These are phyloP conservation scores for Fusarium sp. DNA, from an alignment of 2,329 filamentous ascomycete genomes.

Conservation along the genomic window DNA sequence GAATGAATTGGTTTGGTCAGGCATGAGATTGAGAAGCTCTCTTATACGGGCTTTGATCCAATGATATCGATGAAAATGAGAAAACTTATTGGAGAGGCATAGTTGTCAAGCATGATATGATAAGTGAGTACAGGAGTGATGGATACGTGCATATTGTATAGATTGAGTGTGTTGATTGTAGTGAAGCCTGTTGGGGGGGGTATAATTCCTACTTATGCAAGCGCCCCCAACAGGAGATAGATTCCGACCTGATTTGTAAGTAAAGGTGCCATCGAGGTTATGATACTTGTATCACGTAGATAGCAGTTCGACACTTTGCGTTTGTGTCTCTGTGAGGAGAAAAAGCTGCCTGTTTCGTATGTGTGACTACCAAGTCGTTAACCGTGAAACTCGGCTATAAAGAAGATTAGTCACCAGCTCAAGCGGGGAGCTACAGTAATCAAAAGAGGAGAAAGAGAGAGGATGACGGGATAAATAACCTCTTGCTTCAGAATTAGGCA, in stretches of 20 bases:
- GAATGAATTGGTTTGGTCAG: constrained; percentile 33
- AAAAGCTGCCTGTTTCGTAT: background rate
- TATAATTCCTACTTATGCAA: background rate
- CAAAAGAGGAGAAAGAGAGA: constrained; percentile 2
- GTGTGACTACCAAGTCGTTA: background rate
- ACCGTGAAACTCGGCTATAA: background rate
- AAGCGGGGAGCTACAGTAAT: background rate
- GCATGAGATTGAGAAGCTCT: constrained; percentile 43
- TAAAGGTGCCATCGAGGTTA: background rate
- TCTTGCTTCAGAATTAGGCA: constrained; percentile 1
- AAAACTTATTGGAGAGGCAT: constrained; percentile 36
- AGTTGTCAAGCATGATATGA: background rate
- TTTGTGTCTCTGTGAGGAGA: background rate
- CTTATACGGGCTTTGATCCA: constrained; percentile 42
- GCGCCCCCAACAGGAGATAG: background rate
- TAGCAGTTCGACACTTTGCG: background rate
- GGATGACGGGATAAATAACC: background rate
- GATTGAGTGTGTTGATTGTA: background rate
- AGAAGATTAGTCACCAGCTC: background rate
- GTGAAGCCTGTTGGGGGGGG: constrained; percentile 2
- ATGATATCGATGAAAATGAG: constrained; percentile 43
- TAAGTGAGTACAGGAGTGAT: background rate
- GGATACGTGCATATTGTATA: background rate
- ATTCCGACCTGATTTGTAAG: background rate
- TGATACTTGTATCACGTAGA: background rate